Percentiles rank a stretch among this genome's conserved stretches.
phyloP scores from a whole-genome alignment of 345 rosid genomes.

The Acer negundo region DNA sequence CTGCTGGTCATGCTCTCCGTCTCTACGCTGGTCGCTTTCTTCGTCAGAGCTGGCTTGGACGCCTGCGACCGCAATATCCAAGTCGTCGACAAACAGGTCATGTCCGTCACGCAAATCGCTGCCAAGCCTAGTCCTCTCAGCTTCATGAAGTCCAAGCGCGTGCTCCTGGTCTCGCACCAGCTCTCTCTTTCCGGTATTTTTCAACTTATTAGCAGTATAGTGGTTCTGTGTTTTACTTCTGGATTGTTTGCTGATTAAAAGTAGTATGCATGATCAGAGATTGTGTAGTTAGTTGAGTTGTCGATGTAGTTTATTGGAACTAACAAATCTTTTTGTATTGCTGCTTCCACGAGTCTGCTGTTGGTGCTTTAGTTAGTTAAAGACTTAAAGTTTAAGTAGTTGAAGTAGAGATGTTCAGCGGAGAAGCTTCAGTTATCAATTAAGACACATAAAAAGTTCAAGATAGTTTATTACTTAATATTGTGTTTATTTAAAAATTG shows the following conservation, averaged over 20 bases:
- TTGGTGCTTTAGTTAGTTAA: not conserved
- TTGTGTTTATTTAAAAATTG: no score
- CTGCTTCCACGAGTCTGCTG: no score
- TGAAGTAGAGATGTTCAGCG: not conserved
- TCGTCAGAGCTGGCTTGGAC: slow-evolving; percentile 41
- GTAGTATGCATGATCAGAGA: not conserved
- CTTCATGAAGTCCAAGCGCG: slow-evolving; percentile 52
- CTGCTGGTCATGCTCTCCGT: slow-evolving; percentile 45
- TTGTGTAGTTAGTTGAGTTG: not conserved
- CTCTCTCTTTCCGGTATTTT: slow-evolving; percentile 47
- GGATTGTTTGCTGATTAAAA: not conserved
- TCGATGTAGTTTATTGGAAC: not conserved
- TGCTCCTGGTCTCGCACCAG: slow-evolving; percentile 49
- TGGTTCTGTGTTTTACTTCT: not conserved
- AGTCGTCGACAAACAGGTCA: slow-evolving; percentile 6
- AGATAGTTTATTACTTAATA: not conserved
- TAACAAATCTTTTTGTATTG: not conserved
- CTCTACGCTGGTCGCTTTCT: slow-evolving; percentile 38
- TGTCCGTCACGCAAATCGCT: slow-evolving; percentile 1
- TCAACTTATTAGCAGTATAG: not conserved
- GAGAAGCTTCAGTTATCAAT: not conserved
- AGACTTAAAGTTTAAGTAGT: not conserved
- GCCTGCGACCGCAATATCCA: slow-evolving; percentile 38
- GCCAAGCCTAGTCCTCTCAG: slow-evolving; percentile 39
- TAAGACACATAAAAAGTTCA: not conserved